phyloP scores from a whole-genome alignment of 2,329 filamentous ascomycete genomes.

The Pseudopithomyces maydicus region DNA sequence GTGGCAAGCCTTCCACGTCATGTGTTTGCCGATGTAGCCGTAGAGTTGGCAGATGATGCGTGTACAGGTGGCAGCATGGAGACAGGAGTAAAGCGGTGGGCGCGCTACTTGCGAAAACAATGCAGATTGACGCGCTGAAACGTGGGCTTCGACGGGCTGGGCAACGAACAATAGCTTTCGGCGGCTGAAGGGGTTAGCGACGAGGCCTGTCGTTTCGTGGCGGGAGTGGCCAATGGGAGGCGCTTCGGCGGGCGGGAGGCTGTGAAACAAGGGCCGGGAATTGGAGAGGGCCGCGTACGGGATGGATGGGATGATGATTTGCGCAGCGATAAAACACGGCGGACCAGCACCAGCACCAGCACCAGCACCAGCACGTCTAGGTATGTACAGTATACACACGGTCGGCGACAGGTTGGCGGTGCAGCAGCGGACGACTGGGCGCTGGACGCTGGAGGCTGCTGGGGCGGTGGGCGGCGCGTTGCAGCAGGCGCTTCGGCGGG shows the following conservation, averaged over 20 bases:
- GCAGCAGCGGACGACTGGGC: too few relatives aligned
- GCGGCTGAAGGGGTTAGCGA: neutral
- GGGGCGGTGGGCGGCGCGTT: too few relatives aligned
- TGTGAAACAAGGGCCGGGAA: neutral
- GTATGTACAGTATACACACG: too few relatives aligned
- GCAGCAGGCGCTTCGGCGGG: too few relatives aligned
- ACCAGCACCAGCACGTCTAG: too few relatives aligned
- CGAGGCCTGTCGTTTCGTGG: neutral
- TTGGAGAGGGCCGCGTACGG: neutral
- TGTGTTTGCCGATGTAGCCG: neutral
- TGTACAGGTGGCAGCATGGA: neutral
- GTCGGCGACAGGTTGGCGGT: too few relatives aligned
- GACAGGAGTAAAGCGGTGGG: neutral
- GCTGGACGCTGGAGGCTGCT: too few relatives aligned
- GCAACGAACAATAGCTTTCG: neutral
- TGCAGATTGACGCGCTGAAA: neutral
- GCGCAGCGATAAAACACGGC: neutral
- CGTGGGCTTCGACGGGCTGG: neutral
- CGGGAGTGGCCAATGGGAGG: neutral
- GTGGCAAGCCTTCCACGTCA: neutral
- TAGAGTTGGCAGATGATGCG: neutral
- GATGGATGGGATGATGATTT: neutral
- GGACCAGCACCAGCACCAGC: too few relatives aligned
- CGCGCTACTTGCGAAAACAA: neutral
- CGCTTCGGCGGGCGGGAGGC: neutral